These are phyloP conservation scores for Ophiocordyceps camponoti-floridani DNA, from an alignment of 2,329 filamentous ascomycete genomes.

Conservation along the genomic window DNA sequence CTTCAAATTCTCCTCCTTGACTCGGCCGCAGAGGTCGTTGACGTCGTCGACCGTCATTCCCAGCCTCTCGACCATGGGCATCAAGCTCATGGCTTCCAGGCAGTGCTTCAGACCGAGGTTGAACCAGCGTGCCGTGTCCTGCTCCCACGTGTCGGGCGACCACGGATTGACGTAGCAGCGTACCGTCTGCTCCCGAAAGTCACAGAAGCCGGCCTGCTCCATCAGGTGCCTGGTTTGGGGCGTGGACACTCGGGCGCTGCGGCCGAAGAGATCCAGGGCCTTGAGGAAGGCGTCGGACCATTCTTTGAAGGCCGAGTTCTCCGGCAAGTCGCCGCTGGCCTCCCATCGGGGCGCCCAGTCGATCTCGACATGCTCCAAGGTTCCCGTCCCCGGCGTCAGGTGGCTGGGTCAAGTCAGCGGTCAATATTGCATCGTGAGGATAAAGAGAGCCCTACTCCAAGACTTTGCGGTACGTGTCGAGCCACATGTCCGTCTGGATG, in stretches of 20 bases:
- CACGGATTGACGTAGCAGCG: slow-evolving; percentile 59
- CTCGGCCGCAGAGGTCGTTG: slow-evolving; percentile 38
- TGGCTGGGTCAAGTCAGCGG: slow-evolving; percentile 30
- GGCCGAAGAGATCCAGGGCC: slow-evolving; percentile 47
- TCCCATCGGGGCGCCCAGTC: slow-evolving; percentile 64
- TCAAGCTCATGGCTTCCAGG: slow-evolving; percentile 54
- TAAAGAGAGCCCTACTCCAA: slow-evolving; percentile 15
- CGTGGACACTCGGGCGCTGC: slow-evolving; percentile 42
- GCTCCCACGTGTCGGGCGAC: slow-evolving; percentile 44
- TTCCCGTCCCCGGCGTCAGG: slow-evolving; percentile 56
- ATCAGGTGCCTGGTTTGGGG: slow-evolving; percentile 38
- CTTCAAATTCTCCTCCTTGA: slow-evolving; percentile 50
- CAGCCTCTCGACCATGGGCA: slow-evolving; percentile 41
- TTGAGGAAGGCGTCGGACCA: slow-evolving; percentile 56
- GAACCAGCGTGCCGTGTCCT: slow-evolving; percentile 65
- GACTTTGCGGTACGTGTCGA: slow-evolving; percentile 51
- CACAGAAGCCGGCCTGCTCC: slow-evolving; percentile 55
- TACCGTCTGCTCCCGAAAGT: slow-evolving; percentile 55
- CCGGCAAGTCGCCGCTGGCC: slow-evolving; percentile 43
- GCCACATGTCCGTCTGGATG: slow-evolving; percentile 51
- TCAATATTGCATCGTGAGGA: not conserved
- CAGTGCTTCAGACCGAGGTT: slow-evolving; percentile 60
- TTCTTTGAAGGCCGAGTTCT: slow-evolving; percentile 36
- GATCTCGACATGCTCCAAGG: slow-evolving; percentile 78
- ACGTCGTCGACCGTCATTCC: slow-evolving; percentile 40